Evolutionary conservation across 202 grass and related monocot species (phyloP).

Genomic region (Saccharum hybrid): DNA sequence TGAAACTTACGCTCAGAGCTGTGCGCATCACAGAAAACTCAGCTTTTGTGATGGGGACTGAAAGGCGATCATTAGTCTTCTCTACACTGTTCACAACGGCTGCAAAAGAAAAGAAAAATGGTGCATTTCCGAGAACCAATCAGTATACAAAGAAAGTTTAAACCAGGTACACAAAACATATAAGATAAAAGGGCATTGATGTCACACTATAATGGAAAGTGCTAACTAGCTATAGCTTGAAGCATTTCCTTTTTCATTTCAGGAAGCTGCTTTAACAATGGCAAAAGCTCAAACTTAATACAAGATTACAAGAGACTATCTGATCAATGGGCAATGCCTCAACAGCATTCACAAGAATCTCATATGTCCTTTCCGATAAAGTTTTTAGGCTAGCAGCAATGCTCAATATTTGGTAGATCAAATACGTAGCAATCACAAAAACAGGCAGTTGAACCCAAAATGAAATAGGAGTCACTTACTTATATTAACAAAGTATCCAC

Average conservation of each 20-base stretch:
- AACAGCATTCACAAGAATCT: neutral
- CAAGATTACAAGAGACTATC: slow-evolving; percentile 6
- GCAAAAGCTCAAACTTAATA: neutral
- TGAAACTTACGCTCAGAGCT: slow-evolving; percentile 80
- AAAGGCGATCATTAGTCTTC: slow-evolving; percentile 74
- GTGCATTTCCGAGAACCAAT: slow-evolving; percentile 26
- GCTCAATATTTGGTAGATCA: neutral
- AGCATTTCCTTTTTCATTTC: slow-evolving; percentile 18
- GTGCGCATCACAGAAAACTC: slow-evolving; percentile 90
- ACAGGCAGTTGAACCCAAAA: neutral
- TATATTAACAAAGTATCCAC: slow-evolving; percentile 86
- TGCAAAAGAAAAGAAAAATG: slow-evolving; percentile 45
- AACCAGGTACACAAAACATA: neutral
- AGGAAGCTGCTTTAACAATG: slow-evolving; percentile 22
- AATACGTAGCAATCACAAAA: slow-evolving; percentile 22
- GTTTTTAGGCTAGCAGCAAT: neutral
- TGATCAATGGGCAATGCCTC: neutral
- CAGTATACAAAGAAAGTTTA: neutral
- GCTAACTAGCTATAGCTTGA: slow-evolving; percentile 2
- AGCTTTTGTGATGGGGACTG: slow-evolving; percentile 76
- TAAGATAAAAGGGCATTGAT: neutral
- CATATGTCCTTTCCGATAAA: neutral
- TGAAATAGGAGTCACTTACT: slow-evolving; percentile 55
- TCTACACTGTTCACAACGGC: slow-evolving; percentile 67
- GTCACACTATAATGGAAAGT: neutral